Evolutionary conservation across 306 rosid genomes (phyloP).

Genomic region (Luffa aegyptiaca): DNA sequence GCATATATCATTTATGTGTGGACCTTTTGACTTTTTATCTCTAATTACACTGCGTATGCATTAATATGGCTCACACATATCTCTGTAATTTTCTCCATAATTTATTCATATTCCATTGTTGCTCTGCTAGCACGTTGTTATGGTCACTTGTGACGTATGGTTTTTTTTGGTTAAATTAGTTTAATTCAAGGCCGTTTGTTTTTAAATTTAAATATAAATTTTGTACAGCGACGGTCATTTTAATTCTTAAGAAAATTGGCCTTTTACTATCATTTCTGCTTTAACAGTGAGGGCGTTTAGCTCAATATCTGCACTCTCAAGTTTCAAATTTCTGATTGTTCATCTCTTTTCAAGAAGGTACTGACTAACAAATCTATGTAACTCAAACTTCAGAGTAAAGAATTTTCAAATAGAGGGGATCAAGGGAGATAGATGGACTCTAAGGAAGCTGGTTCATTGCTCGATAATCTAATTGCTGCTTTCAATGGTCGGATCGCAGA

Average conservation of each 20-base stretch:
- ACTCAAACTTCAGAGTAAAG: neutral
- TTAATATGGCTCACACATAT: neutral
- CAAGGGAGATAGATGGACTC: constrained; percentile 33
- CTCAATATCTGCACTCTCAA: neutral
- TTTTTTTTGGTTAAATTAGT: neutral
- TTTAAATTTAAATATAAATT: neutral
- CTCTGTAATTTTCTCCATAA: neutral
- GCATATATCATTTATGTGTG: neutral
- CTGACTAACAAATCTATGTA: neutral
- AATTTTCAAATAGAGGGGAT: neutral
- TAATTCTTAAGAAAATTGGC: neutral
- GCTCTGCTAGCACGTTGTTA: neutral
- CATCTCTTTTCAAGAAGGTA: neutral
- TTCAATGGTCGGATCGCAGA: constrained; percentile 63
- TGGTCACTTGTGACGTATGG: neutral
- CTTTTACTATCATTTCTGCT: neutral
- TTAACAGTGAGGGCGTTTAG: neutral
- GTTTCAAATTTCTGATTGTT: neutral
- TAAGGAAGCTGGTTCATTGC: constrained; percentile 45
- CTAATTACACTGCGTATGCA: neutral
- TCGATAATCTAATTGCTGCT: constrained; percentile 48
- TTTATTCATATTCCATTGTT: neutral
- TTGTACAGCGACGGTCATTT: neutral
- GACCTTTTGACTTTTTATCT: neutral
- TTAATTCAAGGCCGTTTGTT: neutral